Conservation (phyloP, 805 yeast genomes). For the Kazachstania kunashirensis region DNA sequence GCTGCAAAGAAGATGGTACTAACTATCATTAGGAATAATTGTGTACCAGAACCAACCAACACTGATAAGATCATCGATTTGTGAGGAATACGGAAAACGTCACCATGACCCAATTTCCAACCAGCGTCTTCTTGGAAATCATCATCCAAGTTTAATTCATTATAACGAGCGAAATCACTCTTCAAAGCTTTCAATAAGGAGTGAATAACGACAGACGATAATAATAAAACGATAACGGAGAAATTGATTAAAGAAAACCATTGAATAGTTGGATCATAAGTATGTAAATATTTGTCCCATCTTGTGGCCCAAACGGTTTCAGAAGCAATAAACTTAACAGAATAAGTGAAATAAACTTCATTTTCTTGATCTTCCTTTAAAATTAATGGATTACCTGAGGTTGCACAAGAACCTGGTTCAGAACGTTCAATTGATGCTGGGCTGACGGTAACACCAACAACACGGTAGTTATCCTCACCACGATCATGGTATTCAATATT, state of each 20-base stretch:
- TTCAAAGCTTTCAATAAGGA: slow-evolving; percentile 69
- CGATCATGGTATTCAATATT: slow-evolving; percentile 75
- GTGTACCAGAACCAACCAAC: slow-evolving; percentile 80
- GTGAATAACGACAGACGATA: slow-evolving; percentile 71
- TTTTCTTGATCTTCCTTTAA: slow-evolving; percentile 44
- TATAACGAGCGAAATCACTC: slow-evolving; percentile 79
- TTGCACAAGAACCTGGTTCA: slow-evolving; percentile 30
- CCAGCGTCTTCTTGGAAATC: slow-evolving; percentile 90
- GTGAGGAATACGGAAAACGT: slow-evolving; percentile 79
- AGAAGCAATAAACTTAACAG: slow-evolving; percentile 62
- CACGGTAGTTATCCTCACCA: slow-evolving; percentile 58
- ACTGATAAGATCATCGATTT: slow-evolving; percentile 64
- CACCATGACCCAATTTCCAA: slow-evolving; percentile 95
- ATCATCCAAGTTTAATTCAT: slow-evolving; percentile 78
- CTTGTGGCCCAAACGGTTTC: slow-evolving; percentile 91
- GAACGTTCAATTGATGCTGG: slow-evolving; percentile 51
- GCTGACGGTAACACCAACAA: slow-evolving; percentile 78
- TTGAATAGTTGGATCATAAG: slow-evolving; percentile 85
- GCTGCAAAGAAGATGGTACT: slow-evolving; percentile 74
- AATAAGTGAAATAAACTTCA: slow-evolving; percentile 71
- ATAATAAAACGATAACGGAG: slow-evolving; percentile 64
- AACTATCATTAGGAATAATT: slow-evolving; percentile 65
- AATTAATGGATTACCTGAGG: slow-evolving; percentile 33
- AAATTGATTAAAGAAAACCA: slow-evolving; percentile 92
- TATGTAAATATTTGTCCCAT: slow-evolving; percentile 95